A percentile compares a stretch with the other conserved stretches of the same genome.
Conservation (phyloP, 306 rosid species). For the Vachellia collinsii region DNA sequence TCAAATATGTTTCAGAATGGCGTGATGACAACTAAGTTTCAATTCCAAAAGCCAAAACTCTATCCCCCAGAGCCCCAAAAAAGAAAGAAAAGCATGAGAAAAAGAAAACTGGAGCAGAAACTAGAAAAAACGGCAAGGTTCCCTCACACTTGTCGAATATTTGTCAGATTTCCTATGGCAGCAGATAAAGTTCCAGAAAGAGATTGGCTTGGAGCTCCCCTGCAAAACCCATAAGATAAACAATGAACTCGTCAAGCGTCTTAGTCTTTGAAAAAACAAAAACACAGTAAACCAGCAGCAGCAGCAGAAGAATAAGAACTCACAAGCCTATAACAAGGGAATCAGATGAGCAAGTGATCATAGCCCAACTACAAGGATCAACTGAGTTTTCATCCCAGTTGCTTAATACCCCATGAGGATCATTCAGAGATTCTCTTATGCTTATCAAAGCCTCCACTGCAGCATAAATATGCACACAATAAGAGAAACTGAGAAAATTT, state of each 20-base stretch:
- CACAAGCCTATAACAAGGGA: slow-evolving; percentile 76
- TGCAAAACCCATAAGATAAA: slow-evolving; percentile 39
- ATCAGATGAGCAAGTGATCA: slow-evolving; percentile 91
- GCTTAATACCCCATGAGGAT: slow-evolving; percentile 78
- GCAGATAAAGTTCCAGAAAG: slow-evolving; percentile 83
- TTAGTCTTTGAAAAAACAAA: neutral
- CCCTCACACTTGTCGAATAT: slow-evolving; percentile 89
- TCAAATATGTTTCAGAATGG: neutral
- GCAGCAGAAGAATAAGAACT: slow-evolving; percentile 31
- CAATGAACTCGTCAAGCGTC: neutral
- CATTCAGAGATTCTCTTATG: slow-evolving; percentile 54
- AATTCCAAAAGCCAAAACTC: neutral
- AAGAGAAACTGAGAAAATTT: neutral
- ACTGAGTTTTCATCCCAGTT: slow-evolving; percentile 95
- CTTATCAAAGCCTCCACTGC: slow-evolving; percentile 82
- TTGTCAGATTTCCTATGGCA: slow-evolving; percentile 76
- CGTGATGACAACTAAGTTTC: slow-evolving; percentile 12
- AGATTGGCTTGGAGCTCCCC: slow-evolving; percentile 96
- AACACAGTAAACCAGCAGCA: neutral
- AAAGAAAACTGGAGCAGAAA: neutral
- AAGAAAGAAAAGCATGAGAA: neutral
- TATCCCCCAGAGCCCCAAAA: neutral
- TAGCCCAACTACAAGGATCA: slow-evolving; percentile 96
- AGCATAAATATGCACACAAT: slow-evolving; percentile 13
- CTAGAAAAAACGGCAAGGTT: neutral